phyloP scores from a whole-genome alignment of 2,329 filamentous ascomycete species.

The Hymenoscyphus scutula region DNA sequence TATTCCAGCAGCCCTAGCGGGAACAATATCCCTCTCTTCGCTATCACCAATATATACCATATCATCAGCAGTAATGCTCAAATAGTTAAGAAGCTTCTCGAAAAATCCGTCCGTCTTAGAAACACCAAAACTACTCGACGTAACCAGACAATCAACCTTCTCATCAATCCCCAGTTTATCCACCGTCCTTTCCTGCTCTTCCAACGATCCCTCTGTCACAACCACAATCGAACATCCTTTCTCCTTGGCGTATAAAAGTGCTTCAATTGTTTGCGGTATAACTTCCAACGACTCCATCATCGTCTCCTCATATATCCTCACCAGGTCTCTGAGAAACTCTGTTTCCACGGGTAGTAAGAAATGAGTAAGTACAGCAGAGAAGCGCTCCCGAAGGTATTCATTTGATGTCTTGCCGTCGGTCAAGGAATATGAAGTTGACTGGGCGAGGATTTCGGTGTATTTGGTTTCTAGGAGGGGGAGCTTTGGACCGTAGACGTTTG shows the following conservation, averaged over 20 bases:
- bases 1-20: not conserved
- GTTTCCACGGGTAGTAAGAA: too few species aligned
- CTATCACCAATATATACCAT: not conserved
- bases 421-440: too few species aligned
- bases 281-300: not conserved
- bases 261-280: not conserved
- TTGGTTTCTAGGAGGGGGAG: too few species aligned
- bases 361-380: too few species aligned
- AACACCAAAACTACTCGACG: not conserved
- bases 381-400: too few species aligned
- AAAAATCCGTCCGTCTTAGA: not conserved
- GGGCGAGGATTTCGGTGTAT: too few species aligned
- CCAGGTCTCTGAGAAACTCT: too few species aligned
- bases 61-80: not conserved
- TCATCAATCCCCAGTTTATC: not conserved
- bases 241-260: not conserved
- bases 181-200: not conserved
- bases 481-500: too few species aligned
- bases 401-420: too few species aligned
- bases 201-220: not conserved
- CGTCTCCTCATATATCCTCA: not conserved
- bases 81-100: not conserved
- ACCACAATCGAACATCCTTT: not conserved
- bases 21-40: not conserved
- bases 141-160: not conserved